Percentiles rank a stretch among this genome's conserved stretches.
These are phyloP conservation scores for Cucumis melo DNA, from an alignment of 306 rosid genomes.

Conservation along the genomic window DNA sequence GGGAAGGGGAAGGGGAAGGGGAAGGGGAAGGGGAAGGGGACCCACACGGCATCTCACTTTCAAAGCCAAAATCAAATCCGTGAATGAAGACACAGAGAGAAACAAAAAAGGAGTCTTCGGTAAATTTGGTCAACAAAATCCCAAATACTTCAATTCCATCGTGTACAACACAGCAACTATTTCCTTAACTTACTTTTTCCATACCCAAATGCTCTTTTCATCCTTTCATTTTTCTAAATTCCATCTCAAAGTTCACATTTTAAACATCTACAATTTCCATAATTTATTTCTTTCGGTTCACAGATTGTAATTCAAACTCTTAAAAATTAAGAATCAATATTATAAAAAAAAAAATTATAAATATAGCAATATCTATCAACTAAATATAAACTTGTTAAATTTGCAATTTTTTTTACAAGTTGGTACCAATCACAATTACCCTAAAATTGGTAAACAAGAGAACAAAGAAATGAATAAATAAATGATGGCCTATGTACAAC, in stretches of 20 bases:
- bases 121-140: not conserved
- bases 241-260: not conserved
- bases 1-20: too few relatives aligned
- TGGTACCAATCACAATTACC: too few relatives aligned
- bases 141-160: not conserved
- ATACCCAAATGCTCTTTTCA: not conserved
- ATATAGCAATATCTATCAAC: too few relatives aligned
- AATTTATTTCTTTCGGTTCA: not conserved
- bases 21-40: too few relatives aligned
- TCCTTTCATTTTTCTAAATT: not conserved
- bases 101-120: not conserved
- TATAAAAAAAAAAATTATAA: too few relatives aligned
- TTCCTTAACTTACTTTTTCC: not conserved
- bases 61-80: not conserved
- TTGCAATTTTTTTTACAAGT: too few relatives aligned
- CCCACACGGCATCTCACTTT: conserved; percentile 6
- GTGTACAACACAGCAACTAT: not conserved
- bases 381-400: too few relatives aligned
- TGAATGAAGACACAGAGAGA: not conserved
- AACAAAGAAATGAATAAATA: too few relatives aligned
- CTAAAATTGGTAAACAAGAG: too few relatives aligned
- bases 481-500: not conserved
- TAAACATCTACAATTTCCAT: too few relatives aligned
- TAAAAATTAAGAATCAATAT: too few relatives aligned
- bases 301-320: not conserved